These are phyloP conservation scores for Alnus glutinosa DNA, from an alignment of 306 rosid species.

Conservation along the genomic window DNA sequence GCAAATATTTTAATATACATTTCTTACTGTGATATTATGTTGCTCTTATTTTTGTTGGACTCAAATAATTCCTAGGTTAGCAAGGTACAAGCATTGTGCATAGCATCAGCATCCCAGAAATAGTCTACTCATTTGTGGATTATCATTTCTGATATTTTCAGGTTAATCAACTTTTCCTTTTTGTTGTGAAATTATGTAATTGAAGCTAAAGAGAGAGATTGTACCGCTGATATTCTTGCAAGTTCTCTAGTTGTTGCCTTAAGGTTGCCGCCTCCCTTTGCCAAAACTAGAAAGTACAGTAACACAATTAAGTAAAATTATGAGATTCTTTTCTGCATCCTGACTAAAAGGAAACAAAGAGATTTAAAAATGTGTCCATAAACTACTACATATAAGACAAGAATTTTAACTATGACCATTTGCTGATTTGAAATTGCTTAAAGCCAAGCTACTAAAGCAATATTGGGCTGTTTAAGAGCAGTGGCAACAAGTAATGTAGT, in stretches of 20 bases:
- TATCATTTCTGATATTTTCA: not conserved
- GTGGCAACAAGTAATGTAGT: not conserved
- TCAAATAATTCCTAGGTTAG: not conserved
- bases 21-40: not conserved
- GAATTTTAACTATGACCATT: not conserved
- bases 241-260: slow-evolving; percentile 73
- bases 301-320: not conserved
- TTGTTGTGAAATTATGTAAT: not conserved
- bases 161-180: not conserved
- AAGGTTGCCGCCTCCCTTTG: slow-evolving; percentile 69
- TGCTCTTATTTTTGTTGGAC: not conserved
- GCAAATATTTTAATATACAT: not conserved
- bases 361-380: not conserved
- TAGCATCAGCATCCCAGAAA: not conserved
- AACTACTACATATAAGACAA: not conserved
- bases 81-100: not conserved
- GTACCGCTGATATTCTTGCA: slow-evolving; percentile 75
- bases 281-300: slow-evolving; percentile 63
- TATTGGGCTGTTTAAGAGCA: not conserved
- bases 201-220: slow-evolving; percentile 25
- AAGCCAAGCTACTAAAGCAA: not conserved
- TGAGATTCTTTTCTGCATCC: not conserved
- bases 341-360: not conserved
- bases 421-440: not conserved
- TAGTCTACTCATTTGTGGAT: not conserved